Evolutionary conservation across 768 basidiomycete genomes (phyloP).

Genomic region (Gymnopilus dilepis): DNA sequence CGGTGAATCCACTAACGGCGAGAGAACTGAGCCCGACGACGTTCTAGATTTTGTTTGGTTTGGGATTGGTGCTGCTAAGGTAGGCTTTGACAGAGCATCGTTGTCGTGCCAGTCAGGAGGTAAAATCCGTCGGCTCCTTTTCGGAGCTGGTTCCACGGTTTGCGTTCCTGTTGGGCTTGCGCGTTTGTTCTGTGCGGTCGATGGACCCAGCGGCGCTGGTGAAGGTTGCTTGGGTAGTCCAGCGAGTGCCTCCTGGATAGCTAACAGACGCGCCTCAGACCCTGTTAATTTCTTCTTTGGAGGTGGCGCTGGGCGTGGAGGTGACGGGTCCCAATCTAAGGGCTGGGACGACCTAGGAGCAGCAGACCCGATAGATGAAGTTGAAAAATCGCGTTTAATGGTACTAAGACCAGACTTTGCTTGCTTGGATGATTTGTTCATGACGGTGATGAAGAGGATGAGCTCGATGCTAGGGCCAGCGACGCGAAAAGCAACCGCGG

Average conservation of each 20-base stretch:
- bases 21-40: neutral
- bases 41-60: neutral
- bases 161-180: constrained; percentile 32
- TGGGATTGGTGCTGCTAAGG: constrained; percentile 30
- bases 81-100: constrained; percentile 41
- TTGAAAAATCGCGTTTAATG: constrained; percentile 72
- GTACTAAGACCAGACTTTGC: constrained; percentile 64
- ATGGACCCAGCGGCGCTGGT: constrained; percentile 34
- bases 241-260: constrained; percentile 63
- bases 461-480: neutral
- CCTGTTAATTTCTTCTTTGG: constrained; percentile 30
- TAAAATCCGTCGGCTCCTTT: constrained; percentile 50
- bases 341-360: constrained; percentile 43
- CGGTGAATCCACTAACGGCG: constrained; percentile 14
- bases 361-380: constrained; percentile 35
- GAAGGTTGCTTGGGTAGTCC: constrained; percentile 25
- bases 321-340: constrained; percentile 50
- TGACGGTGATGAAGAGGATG: neutral
- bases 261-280: constrained; percentile 50
- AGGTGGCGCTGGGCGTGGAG: constrained; percentile 25
- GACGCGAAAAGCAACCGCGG: neutral
- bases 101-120: constrained; percentile 54
- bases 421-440: constrained; percentile 14
- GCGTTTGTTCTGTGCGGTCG: constrained; percentile 43
- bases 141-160: constrained; percentile 45